phyloP scores from a whole-genome alignment of 1,284 basidiomycete species.

The Boletus holoroseus region DNA sequence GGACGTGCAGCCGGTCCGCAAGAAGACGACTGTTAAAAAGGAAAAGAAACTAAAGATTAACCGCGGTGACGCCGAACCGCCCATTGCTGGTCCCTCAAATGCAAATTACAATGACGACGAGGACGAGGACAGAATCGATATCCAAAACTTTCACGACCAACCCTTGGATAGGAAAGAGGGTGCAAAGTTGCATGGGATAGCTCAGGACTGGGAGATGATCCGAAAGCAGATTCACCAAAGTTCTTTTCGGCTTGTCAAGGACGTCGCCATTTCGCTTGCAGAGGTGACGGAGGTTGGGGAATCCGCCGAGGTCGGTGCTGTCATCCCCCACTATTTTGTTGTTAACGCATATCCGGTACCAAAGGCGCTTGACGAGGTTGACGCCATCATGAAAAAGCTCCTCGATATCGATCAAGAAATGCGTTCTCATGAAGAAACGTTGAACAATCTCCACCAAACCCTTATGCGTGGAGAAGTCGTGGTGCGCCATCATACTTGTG shows the following conservation, averaged over 20 bases:
- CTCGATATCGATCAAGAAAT: conserved; percentile 63
- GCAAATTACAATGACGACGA: conserved; percentile 29
- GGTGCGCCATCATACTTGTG: conserved; percentile 38
- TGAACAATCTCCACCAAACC: conserved; percentile 53
- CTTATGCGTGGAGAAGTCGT: conserved; percentile 51
- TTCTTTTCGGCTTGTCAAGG: conserved; percentile 45
- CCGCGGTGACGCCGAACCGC: conserved; percentile 16
- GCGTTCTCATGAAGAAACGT: conserved; percentile 45
- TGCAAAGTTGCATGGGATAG: conserved; percentile 49
- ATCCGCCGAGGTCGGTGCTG: conserved; percentile 42
- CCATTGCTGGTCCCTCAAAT: conserved; percentile 22
- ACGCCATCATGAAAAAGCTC: conserved; percentile 58
- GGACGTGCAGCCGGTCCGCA: conserved; percentile 39
- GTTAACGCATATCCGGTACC: background rate
- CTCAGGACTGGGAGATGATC: conserved; percentile 56
- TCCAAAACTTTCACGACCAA: conserved; percentile 55
- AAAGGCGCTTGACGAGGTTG: conserved; percentile 56
- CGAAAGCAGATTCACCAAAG: conserved; percentile 41
- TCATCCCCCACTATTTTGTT: background rate
- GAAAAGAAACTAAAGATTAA: conserved; percentile 36
- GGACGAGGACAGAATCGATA: conserved; percentile 48
- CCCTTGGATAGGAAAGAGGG: conserved; percentile 50
- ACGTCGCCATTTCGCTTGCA: conserved; percentile 55
- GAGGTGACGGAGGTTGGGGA: conserved; percentile 56
- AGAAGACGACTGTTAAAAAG: conserved; percentile 37